A percentile compares a stretch with the other conserved stretches of the same genome.
phyloP scores from a whole-genome alignment of 2,329 filamentous ascomycete species.

The Mollisia scopiformis region DNA sequence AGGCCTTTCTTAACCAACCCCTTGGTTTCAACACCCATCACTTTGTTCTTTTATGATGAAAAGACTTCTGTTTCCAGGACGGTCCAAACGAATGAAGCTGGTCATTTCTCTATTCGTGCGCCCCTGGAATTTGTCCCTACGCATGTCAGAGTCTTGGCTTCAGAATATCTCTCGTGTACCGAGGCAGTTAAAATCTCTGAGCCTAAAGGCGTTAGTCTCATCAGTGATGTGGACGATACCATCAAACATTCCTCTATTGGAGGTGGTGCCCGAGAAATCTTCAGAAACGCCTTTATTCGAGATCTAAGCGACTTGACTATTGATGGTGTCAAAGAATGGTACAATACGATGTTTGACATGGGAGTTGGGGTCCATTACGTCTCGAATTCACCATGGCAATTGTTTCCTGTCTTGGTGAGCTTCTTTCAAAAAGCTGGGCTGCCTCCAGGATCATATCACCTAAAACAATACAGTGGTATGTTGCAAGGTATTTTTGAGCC shows the following conservation, averaged over 20 bases:
- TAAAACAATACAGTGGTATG: slow-evolving; percentile 97
- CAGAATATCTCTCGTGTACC: slow-evolving; percentile 80
- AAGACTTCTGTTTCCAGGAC: slow-evolving; percentile 80
- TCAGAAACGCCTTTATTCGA: slow-evolving; percentile 92
- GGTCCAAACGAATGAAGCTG: slow-evolving; percentile 82
- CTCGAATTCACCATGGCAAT: slow-evolving; percentile 98
- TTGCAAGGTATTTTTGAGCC: slow-evolving; percentile 97
- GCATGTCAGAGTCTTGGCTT: slow-evolving; percentile 83
- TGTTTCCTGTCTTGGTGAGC: slow-evolving; percentile 85
- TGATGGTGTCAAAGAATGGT: slow-evolving; percentile 90
- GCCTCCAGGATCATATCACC: slow-evolving; percentile 85
- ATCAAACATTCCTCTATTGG: slow-evolving; percentile 94
- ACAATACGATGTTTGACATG: slow-evolving; percentile 72
- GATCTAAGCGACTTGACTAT: slow-evolving; percentile 82
- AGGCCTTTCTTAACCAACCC: slow-evolving; percentile 90
- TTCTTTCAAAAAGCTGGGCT: slow-evolving; percentile 83
- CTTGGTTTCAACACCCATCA: slow-evolving; percentile 76
- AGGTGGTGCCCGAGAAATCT: slow-evolving; percentile 87
- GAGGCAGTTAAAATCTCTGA: slow-evolving; percentile 79
- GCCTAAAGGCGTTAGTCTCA: slow-evolving; percentile 81
- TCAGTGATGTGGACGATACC: slow-evolving; percentile 97
- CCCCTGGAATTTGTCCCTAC: slow-evolving; percentile 89
- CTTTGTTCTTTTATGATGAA: slow-evolving; percentile 94
- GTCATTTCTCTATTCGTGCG: slow-evolving; percentile 82
- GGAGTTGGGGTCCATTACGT: slow-evolving; percentile 94